Conservation (phyloP, 2,329 filamentous ascomycete genomes). For the Fusarium nanum region DNA sequence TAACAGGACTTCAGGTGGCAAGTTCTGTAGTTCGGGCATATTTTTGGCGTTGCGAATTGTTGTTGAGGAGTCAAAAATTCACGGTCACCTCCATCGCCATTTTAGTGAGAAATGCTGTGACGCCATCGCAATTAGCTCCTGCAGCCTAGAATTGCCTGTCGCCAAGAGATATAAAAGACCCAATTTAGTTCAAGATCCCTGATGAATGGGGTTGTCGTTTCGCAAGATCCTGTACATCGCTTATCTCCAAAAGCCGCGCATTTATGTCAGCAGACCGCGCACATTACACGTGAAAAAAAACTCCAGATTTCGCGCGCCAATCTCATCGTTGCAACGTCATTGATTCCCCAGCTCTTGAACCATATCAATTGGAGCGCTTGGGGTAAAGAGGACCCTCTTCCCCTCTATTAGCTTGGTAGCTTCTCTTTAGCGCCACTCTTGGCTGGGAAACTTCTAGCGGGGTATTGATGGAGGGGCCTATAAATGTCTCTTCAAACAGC, state of each 20-base stretch:
- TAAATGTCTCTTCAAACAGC: neutral
- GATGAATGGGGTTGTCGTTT: neutral
- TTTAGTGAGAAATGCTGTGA: neutral
- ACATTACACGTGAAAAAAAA: neutral
- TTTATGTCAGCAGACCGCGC: neutral
- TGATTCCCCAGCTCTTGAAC: conserved; percentile 1
- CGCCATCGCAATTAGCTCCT: neutral
- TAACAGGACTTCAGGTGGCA: neutral
- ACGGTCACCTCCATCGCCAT: rapidly evolving
- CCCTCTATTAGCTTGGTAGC: conserved; percentile 1
- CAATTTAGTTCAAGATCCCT: neutral
- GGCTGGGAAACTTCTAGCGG: neutral
- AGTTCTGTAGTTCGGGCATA: neutral
- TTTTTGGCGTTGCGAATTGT: rapidly evolving
- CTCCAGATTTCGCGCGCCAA: neutral
- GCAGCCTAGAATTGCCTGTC: neutral
- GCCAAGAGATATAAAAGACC: neutral
- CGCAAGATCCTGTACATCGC: neutral
- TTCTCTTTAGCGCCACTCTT: neutral
- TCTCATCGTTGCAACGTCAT: conserved; percentile 3
- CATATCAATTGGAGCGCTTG: conserved; percentile 17
- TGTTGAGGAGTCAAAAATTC: neutral
- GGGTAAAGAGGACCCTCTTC: neutral
- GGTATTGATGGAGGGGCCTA: neutral
- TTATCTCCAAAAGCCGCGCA: neutral